Percentiles rank a stretch among this genome's conserved stretches.
phyloP scores from a whole-genome alignment of 768 basidiomycete species.

The Boletus vinaceobasis region DNA sequence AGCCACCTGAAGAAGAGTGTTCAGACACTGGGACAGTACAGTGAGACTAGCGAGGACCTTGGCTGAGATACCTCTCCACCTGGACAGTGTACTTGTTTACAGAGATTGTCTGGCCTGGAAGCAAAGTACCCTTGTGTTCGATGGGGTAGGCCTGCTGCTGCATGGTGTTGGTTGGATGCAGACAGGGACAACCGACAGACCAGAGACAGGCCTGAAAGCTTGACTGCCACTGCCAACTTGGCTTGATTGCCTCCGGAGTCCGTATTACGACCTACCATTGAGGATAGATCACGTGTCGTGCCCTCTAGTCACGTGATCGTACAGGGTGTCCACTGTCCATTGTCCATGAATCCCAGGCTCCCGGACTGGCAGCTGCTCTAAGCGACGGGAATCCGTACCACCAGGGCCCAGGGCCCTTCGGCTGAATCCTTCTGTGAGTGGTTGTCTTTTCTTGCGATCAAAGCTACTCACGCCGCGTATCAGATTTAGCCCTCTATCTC shows the following conservation, averaged over 20 bases:
- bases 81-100: constrained; percentile 89
- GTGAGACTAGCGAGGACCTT: constrained; percentile 54
- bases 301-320: constrained; percentile 3
- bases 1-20: constrained; percentile 66
- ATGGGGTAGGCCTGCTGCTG: constrained; percentile 43
- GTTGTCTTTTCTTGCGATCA: background rate
- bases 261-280: background rate
- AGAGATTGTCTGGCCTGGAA: constrained; percentile 80
- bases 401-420: background rate
- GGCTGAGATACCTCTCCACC: constrained; percentile 92
- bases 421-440: background rate
- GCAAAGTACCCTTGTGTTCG: constrained; percentile 62
- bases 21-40: constrained; percentile 8
- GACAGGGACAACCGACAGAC: constrained; percentile 3
- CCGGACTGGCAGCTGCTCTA: no score
- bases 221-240: background rate
- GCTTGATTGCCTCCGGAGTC: background rate
- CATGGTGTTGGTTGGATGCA: constrained; percentile 18
- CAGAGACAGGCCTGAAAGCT: constrained; percentile 1
- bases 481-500: background rate
- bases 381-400: background rate
- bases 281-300: constrained; percentile 10
- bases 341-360: no score
- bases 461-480: background rate
- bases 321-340: no score